Evolutionary conservation across 441 rosid species (phyloP), one percentile per base, ranked within the genome.

Genomic region (Capsella rubella): DNA sequence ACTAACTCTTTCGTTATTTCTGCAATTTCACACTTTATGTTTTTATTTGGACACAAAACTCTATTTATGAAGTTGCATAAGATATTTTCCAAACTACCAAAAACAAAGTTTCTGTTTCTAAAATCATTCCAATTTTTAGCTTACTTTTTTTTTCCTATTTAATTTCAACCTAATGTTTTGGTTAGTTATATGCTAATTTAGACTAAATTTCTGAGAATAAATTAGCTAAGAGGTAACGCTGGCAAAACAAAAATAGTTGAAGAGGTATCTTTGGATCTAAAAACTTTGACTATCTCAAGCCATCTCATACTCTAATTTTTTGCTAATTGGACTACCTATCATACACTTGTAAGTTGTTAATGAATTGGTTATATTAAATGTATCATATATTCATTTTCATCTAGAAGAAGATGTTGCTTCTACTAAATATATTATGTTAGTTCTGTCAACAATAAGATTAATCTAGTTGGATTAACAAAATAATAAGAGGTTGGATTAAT

Each of bases 361-460:
- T 77, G 72, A 50, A 64, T 57, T 49, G 4, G 72, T 57, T 64
- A 39, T 49, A 62, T 55, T 21, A 21, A 21, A 69, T 76, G 37
- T 55, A 76, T 64, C 47, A 76, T 71, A 70, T 62, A 71, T 64
- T 76, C 80, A 64, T 64, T 61, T 57, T 71, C 80, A 65, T 76
- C 80, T 77, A 77, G 80, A 76, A 76, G 80, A 71, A 27, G 12
- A n/a, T 29, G 72, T 51, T 77, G 64, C 76, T 70, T 76, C 72
- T 31, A 16, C 71, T 43, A 65, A 58, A 54, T 59, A 77, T 15
- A 64, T 39, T 51, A 40, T 71, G 69, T 64, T 66, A 55, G 10
- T 63, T 37, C 55, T 63, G 46, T 18, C 21, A 55, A 45, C 8
- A 31, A 67, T 16, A 65, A 34, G 56, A 37, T 54, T 75, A 54